Percentiles rank a stretch among this genome's conserved stretches.
Conservation (phyloP, 2,329 filamentous ascomycete genomes). For the Graphilbum fragrans region DNA sequence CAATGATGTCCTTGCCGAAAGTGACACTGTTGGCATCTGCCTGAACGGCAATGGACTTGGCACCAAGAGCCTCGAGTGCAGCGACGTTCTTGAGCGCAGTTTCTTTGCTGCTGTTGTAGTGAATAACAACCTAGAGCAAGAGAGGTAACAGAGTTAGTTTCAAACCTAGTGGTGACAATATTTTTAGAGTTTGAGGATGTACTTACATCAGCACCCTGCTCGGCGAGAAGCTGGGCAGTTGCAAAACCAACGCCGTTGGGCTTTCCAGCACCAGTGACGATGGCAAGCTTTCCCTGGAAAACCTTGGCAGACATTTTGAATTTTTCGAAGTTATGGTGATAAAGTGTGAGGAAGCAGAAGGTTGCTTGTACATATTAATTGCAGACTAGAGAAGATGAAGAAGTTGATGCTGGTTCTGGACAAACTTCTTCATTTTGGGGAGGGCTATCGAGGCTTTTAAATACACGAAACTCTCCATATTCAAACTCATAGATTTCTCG, state of each 20-base stretch:
- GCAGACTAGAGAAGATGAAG: too few relatives aligned
- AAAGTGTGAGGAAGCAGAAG: background rate
- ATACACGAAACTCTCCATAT: too few relatives aligned
- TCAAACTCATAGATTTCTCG: too few relatives aligned
- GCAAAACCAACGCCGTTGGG: conserved; percentile 11
- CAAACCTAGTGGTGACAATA: too few relatives aligned
- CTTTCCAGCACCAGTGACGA: conserved; percentile 11
- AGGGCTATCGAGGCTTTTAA: too few relatives aligned
- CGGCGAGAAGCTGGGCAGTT: conserved; percentile 7
- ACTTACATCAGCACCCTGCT: conserved; percentile 9
- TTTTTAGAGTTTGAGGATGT: background rate
- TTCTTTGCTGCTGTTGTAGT: conserved; percentile 10
- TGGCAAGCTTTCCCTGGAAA: conserved; percentile 11
- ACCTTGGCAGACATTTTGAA: conserved; percentile 3
- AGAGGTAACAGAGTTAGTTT: background rate
- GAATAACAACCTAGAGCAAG: conserved; percentile 5
- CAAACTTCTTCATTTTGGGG: too few relatives aligned
- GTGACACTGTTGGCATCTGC: conserved; percentile 8
- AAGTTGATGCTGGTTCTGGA: too few relatives aligned
- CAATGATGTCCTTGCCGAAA: conserved; percentile 8
- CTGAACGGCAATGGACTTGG: conserved; percentile 7
- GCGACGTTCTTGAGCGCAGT: conserved; percentile 6
- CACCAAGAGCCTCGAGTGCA: conserved; percentile 4
- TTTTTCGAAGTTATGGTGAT: background rate
- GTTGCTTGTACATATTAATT: too few relatives aligned